These are phyloP conservation scores for Rhododendron ovatum DNA, from an alignment of 148 eudicot genomes.

Conservation along the genomic window DNA sequence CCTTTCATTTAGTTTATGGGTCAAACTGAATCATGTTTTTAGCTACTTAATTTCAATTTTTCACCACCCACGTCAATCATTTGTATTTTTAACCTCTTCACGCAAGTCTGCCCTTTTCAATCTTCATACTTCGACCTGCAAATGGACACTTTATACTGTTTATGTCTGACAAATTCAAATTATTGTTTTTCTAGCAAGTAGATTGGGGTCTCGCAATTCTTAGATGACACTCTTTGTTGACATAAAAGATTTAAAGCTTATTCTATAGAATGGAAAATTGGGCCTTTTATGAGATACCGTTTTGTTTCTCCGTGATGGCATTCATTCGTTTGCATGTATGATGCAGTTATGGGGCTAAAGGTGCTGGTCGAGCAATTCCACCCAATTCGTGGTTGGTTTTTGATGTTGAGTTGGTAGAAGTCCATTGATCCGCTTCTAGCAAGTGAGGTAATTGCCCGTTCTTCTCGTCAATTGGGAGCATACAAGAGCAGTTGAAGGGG, in stretches of 20 bases:
- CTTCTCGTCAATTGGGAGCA: neutral
- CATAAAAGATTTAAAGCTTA: too few relatives aligned
- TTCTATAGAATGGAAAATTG: neutral
- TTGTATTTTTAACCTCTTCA: neutral
- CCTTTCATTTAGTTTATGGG: neutral
- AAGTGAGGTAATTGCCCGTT: neutral
- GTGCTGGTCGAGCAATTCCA: slow-evolving; percentile 49
- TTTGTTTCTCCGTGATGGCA: neutral
- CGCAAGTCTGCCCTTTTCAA: neutral
- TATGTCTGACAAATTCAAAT: neutral
- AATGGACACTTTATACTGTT: neutral
- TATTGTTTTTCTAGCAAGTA: neutral
- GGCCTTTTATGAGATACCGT: neutral
- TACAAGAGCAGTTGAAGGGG: neutral
- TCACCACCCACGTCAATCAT: neutral
- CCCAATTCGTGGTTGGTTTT: slow-evolving; percentile 71
- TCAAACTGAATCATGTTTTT: neutral
- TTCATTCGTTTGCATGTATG: neutral
- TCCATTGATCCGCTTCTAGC: slow-evolving; percentile 15
- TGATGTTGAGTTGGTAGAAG: slow-evolving; percentile 68
- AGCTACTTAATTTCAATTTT: neutral
- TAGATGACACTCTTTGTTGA: neutral
- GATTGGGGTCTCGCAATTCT: neutral
- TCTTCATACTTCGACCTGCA: neutral
- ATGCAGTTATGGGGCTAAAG: slow-evolving; percentile 64